Evolutionary conservation across 2,329 filamentous ascomycete genomes (phyloP).

Genomic region (Gaeumannomyces sp.): DNA sequence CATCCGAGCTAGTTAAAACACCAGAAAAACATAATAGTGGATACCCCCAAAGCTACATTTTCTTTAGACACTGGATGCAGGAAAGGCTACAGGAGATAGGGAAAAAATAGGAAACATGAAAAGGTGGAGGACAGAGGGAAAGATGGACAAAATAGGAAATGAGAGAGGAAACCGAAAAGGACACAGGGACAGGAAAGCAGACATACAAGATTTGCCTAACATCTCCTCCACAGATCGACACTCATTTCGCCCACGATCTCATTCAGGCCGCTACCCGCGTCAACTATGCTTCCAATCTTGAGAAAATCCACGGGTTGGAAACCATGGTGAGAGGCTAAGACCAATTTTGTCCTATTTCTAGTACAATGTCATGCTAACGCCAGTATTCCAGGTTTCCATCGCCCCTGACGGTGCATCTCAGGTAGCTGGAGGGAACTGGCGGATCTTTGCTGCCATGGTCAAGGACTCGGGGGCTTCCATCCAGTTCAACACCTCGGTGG

Average conservation of each 20-base stretch:
- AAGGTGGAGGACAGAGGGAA: too few relatives aligned
- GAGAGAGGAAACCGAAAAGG: too few relatives aligned
- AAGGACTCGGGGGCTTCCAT: conserved; percentile 55
- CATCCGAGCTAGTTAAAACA: too few relatives aligned
- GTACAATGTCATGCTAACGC: background rate
- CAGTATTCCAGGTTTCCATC: conserved; percentile 60
- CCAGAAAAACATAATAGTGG: too few relatives aligned
- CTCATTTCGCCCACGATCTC: conserved; percentile 68
- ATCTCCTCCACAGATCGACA: conserved; percentile 42
- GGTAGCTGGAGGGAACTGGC: conserved; percentile 84
- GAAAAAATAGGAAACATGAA: too few relatives aligned
- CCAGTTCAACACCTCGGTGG: conserved; percentile 62
- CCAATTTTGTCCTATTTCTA: background rate
- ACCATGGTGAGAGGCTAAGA: conserved; percentile 53
- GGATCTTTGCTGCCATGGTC: conserved; percentile 83
- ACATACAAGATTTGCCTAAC: background rate
- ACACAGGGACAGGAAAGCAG: too few relatives aligned
- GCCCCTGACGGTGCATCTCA: conserved; percentile 77
- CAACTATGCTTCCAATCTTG: conserved; percentile 88
- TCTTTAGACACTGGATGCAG: too few relatives aligned
- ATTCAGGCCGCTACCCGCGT: conserved; percentile 88
- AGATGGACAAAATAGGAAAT: too few relatives aligned
- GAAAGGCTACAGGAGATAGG: too few relatives aligned
- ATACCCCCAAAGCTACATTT: too few relatives aligned
- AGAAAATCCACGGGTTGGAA: conserved; percentile 80